Evolutionary conservation across 2,329 filamentous ascomycete genomes (phyloP).

Genomic region (Calonectria pseudoturangicola): DNA sequence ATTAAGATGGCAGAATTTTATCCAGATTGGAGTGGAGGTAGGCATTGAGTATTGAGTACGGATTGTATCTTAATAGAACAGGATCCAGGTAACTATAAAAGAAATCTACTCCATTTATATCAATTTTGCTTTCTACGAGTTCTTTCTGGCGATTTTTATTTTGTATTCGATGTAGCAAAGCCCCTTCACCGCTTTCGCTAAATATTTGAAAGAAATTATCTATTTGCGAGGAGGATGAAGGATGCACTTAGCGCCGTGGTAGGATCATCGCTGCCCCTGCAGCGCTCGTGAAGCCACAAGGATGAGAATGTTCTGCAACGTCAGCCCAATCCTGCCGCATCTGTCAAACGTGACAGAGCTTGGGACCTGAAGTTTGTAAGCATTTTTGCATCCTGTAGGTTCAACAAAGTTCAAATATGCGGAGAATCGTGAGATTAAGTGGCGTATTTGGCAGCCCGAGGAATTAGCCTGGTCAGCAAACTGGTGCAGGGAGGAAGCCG

Average conservation of each 20-base stretch:
- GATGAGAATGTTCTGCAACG: slow-evolving; percentile 1
- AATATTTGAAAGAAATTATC: neutral
- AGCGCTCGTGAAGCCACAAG: neutral
- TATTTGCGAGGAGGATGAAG: neutral
- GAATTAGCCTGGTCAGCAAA: neutral
- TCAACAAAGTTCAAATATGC: neutral
- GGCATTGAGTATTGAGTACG: neutral
- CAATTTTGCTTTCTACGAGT: neutral
- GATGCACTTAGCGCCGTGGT: neutral
- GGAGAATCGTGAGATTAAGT: slow-evolving; percentile 1
- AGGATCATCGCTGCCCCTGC: neutral
- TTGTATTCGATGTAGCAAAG: neutral
- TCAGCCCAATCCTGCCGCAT: slow-evolving; percentile 5
- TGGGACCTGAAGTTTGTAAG: neutral
- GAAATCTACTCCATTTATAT: neutral
- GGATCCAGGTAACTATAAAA: neutral
- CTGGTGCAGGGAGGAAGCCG: neutral
- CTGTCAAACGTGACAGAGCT: neutral
- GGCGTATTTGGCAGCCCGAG: neutral
- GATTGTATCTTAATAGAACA: neutral
- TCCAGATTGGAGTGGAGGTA: neutral
- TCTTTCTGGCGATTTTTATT: neutral
- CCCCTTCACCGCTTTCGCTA: neutral
- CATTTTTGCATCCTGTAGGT: neutral
- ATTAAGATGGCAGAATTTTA: neutral